Conservation (phyloP, 495 filamentous ascomycete species). For the Aspergillus cristatus region DNA sequence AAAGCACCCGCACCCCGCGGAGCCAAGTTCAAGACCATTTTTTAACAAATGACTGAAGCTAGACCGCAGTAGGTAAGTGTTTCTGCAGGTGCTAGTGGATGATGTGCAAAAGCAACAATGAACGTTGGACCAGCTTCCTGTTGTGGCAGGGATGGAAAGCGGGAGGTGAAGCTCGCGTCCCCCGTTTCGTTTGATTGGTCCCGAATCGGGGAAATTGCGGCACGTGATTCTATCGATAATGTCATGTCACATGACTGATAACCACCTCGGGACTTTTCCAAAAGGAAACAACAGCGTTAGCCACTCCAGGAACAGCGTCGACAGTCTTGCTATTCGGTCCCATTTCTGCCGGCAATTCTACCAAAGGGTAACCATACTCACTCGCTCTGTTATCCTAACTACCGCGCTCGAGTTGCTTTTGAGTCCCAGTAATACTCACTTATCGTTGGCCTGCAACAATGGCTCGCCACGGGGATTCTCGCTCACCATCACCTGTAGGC, state of each 20-base stretch:
- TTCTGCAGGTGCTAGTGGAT: no score
- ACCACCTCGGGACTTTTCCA: constrained; percentile 4
- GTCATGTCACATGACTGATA: constrained; percentile 10
- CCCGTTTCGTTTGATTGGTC: constrained; percentile 17
- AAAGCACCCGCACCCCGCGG: constrained; percentile 19
- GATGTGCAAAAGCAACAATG: no score
- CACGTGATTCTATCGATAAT: constrained; percentile 9
- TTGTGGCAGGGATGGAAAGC: neutral
- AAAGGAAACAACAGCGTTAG: neutral
- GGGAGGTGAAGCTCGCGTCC: constrained; percentile 13
- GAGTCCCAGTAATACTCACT: constrained; percentile 54
- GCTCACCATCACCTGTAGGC: constrained; percentile 94
- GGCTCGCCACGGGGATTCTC: constrained; percentile 85
- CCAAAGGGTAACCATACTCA: constrained; percentile 14
- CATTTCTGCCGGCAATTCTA: constrained; percentile 4
- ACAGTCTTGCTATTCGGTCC: neutral
- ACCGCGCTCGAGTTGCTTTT: constrained; percentile 21
- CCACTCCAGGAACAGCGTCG: neutral
- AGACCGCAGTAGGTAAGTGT: neutral
- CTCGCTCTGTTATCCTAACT: constrained; percentile 9
- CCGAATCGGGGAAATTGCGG: constrained; percentile 16
- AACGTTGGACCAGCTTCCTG: no score
- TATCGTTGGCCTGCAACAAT: constrained; percentile 60
- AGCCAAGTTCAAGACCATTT: constrained; percentile 26
- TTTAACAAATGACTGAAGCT: neutral